Percentiles rank a stretch among this genome's conserved stretches.
phyloP scores from a whole-genome alignment of 495 filamentous ascomycete genomes.

The Podospora pseudocomata region DNA sequence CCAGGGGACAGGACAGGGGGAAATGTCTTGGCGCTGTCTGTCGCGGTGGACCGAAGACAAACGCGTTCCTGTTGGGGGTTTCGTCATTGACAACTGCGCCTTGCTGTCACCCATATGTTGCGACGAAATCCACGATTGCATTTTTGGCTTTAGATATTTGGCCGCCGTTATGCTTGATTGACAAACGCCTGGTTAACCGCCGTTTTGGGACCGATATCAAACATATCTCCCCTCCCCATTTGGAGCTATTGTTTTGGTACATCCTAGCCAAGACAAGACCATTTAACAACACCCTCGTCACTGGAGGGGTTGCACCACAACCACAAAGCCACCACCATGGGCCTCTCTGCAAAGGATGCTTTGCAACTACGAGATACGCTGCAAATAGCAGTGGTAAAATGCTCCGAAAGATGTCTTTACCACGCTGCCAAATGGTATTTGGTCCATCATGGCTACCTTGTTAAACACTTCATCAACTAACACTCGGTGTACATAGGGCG shows the following conservation, averaged over 20 bases:
- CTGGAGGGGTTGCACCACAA: background rate
- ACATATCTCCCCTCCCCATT: background rate
- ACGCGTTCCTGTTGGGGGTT: background rate
- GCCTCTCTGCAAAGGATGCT: constrained; percentile 45
- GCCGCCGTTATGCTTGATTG: background rate
- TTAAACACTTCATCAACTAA: background rate
- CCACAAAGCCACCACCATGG: constrained; percentile 19
- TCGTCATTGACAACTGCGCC: background rate
- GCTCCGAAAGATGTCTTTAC: constrained; percentile 92
- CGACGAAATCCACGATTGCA: background rate
- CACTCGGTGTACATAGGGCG: constrained; percentile 56
- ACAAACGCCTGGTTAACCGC: background rate
- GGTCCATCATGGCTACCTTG: background rate
- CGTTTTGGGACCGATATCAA: background rate
- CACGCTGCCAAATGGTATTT: constrained; percentile 92
- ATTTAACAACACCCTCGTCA: constrained; percentile 4
- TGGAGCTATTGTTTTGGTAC: background rate
- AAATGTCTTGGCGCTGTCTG: background rate
- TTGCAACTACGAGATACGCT: constrained; percentile 57
- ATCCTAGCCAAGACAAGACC: constrained; percentile 6
- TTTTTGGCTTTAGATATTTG: background rate
- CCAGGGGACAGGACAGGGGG: background rate
- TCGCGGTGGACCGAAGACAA: background rate
- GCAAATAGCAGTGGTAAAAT: constrained; percentile 80
- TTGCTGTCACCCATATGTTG: background rate